Base-by-base conservation (phyloP, 108 stramenopile species). In the Conticribra guillardii region DNA sequence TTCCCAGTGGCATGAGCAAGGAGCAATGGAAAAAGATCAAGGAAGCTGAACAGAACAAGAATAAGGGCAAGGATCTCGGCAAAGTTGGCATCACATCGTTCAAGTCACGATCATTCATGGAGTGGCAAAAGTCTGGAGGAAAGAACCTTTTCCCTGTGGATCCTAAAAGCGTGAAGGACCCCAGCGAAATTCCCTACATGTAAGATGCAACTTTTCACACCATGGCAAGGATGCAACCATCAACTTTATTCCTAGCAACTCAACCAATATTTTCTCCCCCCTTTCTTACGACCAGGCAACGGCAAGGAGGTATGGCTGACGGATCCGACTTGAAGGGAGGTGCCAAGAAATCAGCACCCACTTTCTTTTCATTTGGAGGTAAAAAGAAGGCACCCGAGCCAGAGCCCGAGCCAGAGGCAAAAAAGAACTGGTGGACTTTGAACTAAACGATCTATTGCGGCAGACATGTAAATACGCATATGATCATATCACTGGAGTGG, bases 121-220 rank as follows among this genome's bases (percentile, higher is more conserved):
- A 95, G 1, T 95, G 93, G 93, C 93, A 95, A 77, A 91, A 91
- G 62, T 55, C 87, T 3, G 93, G 93, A 55, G 93, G 93, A 30
- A 87, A 81, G 68, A 92, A 95, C 53, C 82, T 95, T 23, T 92
- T 95, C 65, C 93, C 93, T 0, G 93, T 94, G 23, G 90, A 94
- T 66, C 93, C 93, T 14, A 87, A 50, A 2, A 84, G 73, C 41
- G 93, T 90, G 9, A 94, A 92, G 74, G 65, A 80, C 67, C 64
- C 67, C 22, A 81, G 61, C 17, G 90, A 95, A 33, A 80, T 94
- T 44, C 93, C 94, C 8, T 95, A 95, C 94, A 95, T 95, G 37
- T 41, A 11, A 41, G 37, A n/a, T n/a, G n/a, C n/a, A n/a, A n/a
- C n/a, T n/a, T n/a, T n/a, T n/a, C n/a, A n/a, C n/a, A n/a, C n/a